phyloP scores from a whole-genome alignment of 768 basidiomycete species.

The Tulasnella sp. region DNA sequence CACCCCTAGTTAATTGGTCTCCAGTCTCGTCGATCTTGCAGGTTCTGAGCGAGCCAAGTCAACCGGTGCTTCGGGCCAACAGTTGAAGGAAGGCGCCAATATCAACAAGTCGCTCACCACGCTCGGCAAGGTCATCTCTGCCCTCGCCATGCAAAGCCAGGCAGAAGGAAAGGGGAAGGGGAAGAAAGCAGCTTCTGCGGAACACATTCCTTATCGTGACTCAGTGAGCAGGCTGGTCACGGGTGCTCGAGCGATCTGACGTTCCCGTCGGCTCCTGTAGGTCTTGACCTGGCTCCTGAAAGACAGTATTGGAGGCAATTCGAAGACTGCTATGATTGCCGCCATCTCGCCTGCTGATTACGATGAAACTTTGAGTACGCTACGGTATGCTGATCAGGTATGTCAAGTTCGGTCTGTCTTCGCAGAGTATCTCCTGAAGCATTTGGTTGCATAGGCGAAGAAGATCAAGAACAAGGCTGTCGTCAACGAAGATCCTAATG shows the following conservation, averaged over 20 bases:
- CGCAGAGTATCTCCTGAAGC: too few relatives aligned
- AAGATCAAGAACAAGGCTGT: conserved; percentile 99
- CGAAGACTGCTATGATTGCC: conserved; percentile 98
- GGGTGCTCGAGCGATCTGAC: not conserved
- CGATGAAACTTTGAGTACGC: conserved; percentile 90
- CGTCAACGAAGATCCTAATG: conserved; percentile 99
- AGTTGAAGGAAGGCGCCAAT: conserved; percentile 94
- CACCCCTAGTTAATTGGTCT: too few relatives aligned
- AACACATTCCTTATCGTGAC: conserved; percentile 95
- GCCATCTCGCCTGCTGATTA: conserved; percentile 98
- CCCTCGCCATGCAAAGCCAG: conserved; percentile 58
- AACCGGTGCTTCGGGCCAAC: conserved; percentile 91
- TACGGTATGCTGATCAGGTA: conserved; percentile 90
- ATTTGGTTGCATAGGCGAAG: conserved; percentile 47
- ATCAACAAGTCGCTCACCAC: conserved; percentile 99
- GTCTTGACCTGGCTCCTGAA: conserved; percentile 97
- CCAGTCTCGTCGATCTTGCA: conserved; percentile 88
- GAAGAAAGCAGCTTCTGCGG: conserved; percentile 80
- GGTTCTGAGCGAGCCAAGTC: conserved; percentile 96
- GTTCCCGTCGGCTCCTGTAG: conserved; percentile 29
- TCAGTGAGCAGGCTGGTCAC: conserved; percentile 54
- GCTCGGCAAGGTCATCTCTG: conserved; percentile 92
- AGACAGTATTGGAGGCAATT: conserved; percentile 93
- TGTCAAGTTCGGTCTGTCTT: not conserved
- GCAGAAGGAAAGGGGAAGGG: conserved; percentile 39